A percentile compares a stretch with the other conserved stretches of the same genome.
phyloP scores from a whole-genome alignment of 805 yeast genomes.

The Limtongia smithiae region DNA sequence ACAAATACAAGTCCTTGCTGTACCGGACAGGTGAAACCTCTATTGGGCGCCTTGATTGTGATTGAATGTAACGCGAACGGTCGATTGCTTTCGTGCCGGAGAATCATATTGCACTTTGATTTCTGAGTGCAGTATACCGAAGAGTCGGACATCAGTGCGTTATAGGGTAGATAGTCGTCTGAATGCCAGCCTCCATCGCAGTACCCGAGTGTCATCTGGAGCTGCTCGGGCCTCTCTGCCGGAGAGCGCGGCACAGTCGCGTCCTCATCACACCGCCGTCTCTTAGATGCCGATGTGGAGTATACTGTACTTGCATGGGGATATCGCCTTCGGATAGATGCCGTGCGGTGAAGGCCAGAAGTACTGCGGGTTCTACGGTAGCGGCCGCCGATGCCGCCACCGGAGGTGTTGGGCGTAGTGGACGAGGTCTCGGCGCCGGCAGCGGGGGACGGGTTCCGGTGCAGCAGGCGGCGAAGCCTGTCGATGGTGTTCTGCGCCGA shows the following conservation, averaged over 20 bases:
- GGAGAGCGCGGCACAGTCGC: slow-evolving; percentile 1
- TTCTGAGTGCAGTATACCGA: slow-evolving; percentile 26
- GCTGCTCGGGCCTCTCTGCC: slow-evolving; percentile 12
- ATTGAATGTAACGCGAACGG: slow-evolving; percentile 26
- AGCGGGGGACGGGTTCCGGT: slow-evolving; percentile 5
- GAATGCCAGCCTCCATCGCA: slow-evolving; percentile 30
- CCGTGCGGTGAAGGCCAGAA: neutral
- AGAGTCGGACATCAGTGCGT: slow-evolving; percentile 11
- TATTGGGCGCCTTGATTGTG: slow-evolving; percentile 25
- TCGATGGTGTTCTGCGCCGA: slow-evolving; percentile 5
- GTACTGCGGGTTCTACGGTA: no score
- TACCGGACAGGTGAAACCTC: slow-evolving; percentile 28
- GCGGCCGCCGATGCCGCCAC: no score
- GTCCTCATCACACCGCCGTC: slow-evolving; percentile 12
- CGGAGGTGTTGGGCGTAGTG: no score
- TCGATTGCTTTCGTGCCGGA: slow-evolving; percentile 16
- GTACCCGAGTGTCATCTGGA: slow-evolving; percentile 15
- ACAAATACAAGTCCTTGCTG: slow-evolving; percentile 24
- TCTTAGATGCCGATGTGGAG: slow-evolving; percentile 7
- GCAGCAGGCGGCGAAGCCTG: slow-evolving; percentile 5
- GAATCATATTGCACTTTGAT: slow-evolving; percentile 25
- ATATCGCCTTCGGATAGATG: neutral
- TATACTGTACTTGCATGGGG: neutral
- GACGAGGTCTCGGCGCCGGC: no score
- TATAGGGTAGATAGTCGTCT: slow-evolving; percentile 21